Evolutionary conservation across 2,329 filamentous ascomycete genomes (phyloP).

Genomic region (Hymenotorrendiella dingleyae): DNA sequence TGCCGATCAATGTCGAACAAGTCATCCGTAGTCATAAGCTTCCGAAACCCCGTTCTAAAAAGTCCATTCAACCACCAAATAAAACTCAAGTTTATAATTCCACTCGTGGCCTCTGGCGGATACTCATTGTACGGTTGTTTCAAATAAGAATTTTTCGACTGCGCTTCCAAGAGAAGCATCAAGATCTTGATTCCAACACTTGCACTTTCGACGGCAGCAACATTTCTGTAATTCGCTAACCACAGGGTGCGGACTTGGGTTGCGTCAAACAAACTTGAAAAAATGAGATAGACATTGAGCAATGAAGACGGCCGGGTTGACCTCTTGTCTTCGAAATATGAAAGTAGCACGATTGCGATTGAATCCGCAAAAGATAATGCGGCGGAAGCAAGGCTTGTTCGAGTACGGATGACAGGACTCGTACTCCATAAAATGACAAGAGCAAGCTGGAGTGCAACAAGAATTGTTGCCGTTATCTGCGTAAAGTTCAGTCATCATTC

Average conservation of each 20-base stretch:
- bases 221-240: conserved; percentile 14
- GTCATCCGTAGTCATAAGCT: conserved; percentile 28
- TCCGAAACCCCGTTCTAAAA: conserved; percentile 29
- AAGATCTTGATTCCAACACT: conserved; percentile 17
- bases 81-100: conserved; percentile 31
- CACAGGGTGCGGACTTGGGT: conserved; percentile 17
- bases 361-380: neutral
- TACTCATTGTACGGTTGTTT: conserved; percentile 12
- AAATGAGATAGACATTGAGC: conserved; percentile 14
- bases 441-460: neutral
- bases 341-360: conserved; percentile 2
- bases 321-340: conserved; percentile 12
- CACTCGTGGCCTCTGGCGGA: conserved; percentile 28
- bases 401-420: neutral
- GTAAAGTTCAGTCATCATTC: neutral
- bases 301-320: conserved; percentile 13
- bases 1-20: conserved; percentile 21
- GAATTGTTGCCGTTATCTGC: neutral
- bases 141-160: conserved; percentile 16
- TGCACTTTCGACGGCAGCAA: conserved; percentile 15
- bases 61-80: conserved; percentile 35
- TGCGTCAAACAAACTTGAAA: conserved; percentile 14
- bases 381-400: conserved; percentile 17
- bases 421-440: neutral
- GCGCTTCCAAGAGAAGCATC: conserved; percentile 20